Evolutionary conservation across 352 stramenopile genomes (phyloP).

Genomic region (Pythium diclinum): DNA sequence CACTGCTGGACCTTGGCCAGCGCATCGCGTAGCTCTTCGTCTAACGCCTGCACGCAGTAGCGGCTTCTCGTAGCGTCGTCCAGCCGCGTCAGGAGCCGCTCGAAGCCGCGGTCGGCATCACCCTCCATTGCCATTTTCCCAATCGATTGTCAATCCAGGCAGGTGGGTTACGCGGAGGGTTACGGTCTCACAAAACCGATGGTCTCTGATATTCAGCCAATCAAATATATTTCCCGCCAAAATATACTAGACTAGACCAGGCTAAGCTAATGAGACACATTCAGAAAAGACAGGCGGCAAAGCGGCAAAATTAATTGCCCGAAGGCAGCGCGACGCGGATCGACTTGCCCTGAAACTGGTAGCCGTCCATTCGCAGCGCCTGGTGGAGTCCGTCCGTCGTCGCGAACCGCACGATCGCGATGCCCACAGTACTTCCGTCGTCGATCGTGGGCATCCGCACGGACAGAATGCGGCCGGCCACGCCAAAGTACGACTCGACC

Average conservation of each 20-base stretch:
- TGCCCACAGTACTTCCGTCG: conserved; percentile 65
- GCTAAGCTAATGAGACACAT: not conserved
- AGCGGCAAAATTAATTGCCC: conserved; percentile 20
- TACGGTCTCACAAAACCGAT: not conserved
- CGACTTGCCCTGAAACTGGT: conserved; percentile 64
- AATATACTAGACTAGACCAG: conserved; percentile 1
- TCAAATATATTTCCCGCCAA: conserved; percentile 11
- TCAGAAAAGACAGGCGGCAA: not conserved
- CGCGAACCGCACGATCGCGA: conserved; percentile 60
- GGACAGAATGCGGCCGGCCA: conserved; percentile 44
- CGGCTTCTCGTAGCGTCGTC: conserved; percentile 19
- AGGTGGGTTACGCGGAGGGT: not conserved
- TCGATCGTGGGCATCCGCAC: conserved; percentile 71
- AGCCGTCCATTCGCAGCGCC: conserved; percentile 62
- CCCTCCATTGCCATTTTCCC: conserved; percentile 15
- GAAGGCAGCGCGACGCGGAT: conserved; percentile 53
- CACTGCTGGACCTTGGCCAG: conserved; percentile 25
- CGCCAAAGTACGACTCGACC: conserved; percentile 64
- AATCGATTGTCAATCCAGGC: not conserved
- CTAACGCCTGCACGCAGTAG: conserved; percentile 29
- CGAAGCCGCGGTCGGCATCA: conserved; percentile 25
- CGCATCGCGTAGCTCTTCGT: conserved; percentile 24
- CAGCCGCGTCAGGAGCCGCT: conserved; percentile 30
- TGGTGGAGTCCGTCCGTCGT: conserved; percentile 45
- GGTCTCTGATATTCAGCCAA: conserved; percentile 13